These are phyloP conservation scores for Backusella parvicylindrica DNA, from an alignment of 192 early-diverging fungal species.

Conservation along the genomic window DNA sequence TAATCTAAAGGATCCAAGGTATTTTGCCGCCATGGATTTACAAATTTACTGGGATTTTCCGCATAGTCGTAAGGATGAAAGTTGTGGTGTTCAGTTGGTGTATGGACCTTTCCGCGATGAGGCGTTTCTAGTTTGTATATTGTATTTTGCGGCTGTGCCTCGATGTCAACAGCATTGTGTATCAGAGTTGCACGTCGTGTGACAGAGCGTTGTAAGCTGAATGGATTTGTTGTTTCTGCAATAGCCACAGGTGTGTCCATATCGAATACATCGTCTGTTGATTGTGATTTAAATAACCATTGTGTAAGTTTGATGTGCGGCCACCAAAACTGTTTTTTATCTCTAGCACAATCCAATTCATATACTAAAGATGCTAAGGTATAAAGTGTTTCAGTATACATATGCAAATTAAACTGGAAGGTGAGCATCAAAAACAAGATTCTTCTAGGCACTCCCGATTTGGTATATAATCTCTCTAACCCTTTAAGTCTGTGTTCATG, in stretches of 20 bases:
- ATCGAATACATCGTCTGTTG: conserved; percentile 3
- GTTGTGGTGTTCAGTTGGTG: not conserved
- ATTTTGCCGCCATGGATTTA: not conserved
- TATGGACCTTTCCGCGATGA: not conserved
- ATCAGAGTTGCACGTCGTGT: not conserved
- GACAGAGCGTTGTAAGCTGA: conserved; percentile 9
- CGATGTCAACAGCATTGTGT: not conserved
- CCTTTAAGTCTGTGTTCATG: conserved; percentile 15
- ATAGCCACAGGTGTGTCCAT: conserved; percentile 11
- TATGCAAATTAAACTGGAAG: conserved; percentile 25
- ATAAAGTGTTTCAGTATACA: conserved; percentile 25
- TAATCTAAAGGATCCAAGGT: conserved; percentile 14
- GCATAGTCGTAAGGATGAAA: not conserved
- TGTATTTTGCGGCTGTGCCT: not conserved
- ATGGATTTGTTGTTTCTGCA: not conserved
- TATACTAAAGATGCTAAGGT: conserved; percentile 26
- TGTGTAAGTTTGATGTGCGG: conserved; percentile 15
- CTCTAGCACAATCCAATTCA: conserved; percentile 19
- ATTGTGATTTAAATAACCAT: not conserved
- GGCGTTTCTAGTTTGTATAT: not conserved
- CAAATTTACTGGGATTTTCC: not conserved
- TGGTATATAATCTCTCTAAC: conserved; percentile 3
- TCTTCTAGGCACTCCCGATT: conserved; percentile 14
- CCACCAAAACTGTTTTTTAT: conserved; percentile 17
- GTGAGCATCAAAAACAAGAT: conserved; percentile 19